Evolutionary conservation across 768 basidiomycete species (phyloP).

Genomic region (Boletus fagicola): DNA sequence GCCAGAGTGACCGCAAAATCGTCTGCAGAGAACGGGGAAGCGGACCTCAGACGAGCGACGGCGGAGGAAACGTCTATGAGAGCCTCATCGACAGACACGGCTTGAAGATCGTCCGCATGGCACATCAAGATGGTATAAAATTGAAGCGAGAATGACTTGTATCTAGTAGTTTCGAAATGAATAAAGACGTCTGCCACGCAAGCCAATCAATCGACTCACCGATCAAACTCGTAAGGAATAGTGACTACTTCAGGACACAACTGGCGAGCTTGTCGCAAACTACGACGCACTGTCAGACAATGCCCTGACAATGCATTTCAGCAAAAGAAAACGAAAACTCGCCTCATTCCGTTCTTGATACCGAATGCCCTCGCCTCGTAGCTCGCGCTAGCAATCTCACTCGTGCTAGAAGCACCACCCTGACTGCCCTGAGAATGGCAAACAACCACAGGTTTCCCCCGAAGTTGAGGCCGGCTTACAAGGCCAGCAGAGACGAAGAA

Average conservation of each 20-base stretch:
- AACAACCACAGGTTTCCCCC: conserved; percentile 88
- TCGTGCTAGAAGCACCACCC: conserved; percentile 77
- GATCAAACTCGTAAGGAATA: conserved; percentile 93
- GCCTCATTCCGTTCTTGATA: conserved; percentile 96
- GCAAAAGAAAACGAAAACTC: conserved; percentile 16
- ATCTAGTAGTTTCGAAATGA: conserved; percentile 44
- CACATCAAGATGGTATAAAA: conserved; percentile 94
- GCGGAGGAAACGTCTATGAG: conserved; percentile 80
- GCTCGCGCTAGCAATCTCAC: conserved; percentile 91
- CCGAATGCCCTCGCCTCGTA: conserved; percentile 91
- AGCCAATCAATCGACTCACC: conserved; percentile 38
- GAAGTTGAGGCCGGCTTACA: conserved; percentile 72
- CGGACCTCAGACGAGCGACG: conserved; percentile 39
- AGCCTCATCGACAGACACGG: conserved; percentile 96
- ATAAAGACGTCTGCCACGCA: not conserved
- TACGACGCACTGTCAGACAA: conserved; percentile 28
- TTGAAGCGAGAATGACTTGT: conserved; percentile 76
- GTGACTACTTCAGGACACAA: conserved; percentile 72
- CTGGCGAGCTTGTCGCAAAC: conserved; percentile 75
- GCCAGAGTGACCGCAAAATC: conserved; percentile 80
- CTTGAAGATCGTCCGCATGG: conserved; percentile 88
- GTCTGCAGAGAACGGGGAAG: conserved; percentile 22
- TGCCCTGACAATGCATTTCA: not conserved
- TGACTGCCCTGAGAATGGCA: conserved; percentile 87
- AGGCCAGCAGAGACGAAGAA: conserved; percentile 96